Conservation (phyloP, 441 rosid species). For the Geranium incanum region DNA sequence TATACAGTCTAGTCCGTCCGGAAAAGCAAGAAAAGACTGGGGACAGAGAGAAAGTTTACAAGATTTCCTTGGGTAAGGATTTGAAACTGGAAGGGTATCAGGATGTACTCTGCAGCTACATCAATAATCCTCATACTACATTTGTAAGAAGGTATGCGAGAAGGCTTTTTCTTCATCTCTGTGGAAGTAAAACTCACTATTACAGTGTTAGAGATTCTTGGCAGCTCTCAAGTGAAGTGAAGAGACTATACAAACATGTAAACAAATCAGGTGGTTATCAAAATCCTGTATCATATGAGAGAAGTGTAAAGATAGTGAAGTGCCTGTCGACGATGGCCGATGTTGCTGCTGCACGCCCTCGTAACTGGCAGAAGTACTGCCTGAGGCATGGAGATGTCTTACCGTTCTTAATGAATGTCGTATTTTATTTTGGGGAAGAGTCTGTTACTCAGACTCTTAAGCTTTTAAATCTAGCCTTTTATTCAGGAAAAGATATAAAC, state of each 20-base stretch:
- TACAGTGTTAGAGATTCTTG: constrained; percentile 95
- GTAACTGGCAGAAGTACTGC: constrained; percentile 99
- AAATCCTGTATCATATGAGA: constrained; percentile 76
- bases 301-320: constrained; percentile 95
- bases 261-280: constrained; percentile 95
- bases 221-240: constrained; percentile 97
- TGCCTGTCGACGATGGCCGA: constrained; percentile 94
- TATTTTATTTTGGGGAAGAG: constrained; percentile 92
- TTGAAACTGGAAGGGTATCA: constrained; percentile 96
- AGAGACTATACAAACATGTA: constrained; percentile 76
- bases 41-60: constrained; percentile 81
- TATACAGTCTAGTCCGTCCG: constrained; percentile 92
- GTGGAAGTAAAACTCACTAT: constrained; percentile 98
- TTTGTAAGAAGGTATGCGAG: constrained; percentile 98
- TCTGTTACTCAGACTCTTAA: constrained; percentile 90
- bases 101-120: constrained; percentile 97
- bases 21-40: constrained; percentile 96
- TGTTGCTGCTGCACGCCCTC: constrained; percentile 93
- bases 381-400: constrained; percentile 82
- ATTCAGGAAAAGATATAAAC: constrained; percentile 81
- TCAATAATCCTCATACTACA: constrained; percentile 89
- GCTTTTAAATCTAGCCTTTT: constrained; percentile 86
- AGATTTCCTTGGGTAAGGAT: constrained; percentile 61
- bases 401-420: constrained; percentile 72
- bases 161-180: constrained; percentile 94